phyloP scores from a whole-genome alignment of 164 flowering plant genomes.

The Cinnamomum chago region DNA sequence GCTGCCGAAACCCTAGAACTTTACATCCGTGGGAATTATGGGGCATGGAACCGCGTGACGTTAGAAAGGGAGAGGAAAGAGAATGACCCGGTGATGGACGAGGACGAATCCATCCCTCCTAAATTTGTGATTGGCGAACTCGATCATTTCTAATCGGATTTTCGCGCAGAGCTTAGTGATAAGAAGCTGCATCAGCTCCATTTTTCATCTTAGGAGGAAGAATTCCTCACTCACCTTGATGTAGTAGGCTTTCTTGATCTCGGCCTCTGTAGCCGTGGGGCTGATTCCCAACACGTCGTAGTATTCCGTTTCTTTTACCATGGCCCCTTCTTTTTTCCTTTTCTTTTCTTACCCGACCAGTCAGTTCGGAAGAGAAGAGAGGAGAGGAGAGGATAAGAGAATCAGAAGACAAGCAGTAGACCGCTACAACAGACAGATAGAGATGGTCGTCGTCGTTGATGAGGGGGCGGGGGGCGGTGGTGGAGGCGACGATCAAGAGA shows the following conservation, averaged over 20 bases:
- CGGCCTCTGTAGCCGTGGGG: constrained; percentile 40
- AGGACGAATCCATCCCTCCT: no score
- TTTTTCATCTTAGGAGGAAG: no score
- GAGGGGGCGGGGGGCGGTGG: no score
- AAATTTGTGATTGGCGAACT: no score
- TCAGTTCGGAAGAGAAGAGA: background rate
- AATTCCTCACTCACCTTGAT: constrained; percentile 25
- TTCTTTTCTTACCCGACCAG: background rate
- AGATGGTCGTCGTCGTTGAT: background rate
- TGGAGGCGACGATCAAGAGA: no score
- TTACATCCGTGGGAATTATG: no score
- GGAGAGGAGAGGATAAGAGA: background rate
- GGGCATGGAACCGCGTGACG: background rate
- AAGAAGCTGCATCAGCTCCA: no score
- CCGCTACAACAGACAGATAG: background rate
- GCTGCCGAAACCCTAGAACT: background rate
- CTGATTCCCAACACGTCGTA: constrained; percentile 41
- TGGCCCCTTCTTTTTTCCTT: background rate
- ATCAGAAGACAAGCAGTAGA: background rate
- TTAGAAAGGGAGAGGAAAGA: background rate
- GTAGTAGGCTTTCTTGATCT: constrained; percentile 50
- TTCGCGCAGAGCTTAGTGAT: no score
- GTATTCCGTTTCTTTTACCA: constrained; percentile 48
- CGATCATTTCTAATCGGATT: no score
- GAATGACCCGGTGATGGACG: background rate